These are phyloP conservation scores for Aspergillus pseudoterreus DNA, from an alignment of 2,329 filamentous ascomycete genomes.

Conservation along the genomic window DNA sequence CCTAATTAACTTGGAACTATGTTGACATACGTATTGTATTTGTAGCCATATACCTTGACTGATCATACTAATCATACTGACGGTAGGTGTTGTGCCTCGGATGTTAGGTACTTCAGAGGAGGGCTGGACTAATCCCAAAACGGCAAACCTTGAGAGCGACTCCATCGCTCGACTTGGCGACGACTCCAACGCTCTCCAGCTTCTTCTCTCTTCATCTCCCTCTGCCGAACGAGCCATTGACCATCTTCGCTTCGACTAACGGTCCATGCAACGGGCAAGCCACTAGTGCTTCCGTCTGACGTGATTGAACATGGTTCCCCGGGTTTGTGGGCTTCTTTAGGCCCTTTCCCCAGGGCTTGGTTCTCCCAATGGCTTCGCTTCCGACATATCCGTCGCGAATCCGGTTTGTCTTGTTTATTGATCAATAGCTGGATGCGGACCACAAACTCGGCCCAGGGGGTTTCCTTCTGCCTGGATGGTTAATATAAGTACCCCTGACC, in stretches of 20 bases:
- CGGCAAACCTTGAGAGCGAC: slow-evolving; percentile 4
- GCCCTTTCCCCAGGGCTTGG: background rate
- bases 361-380: background rate
- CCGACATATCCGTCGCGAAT: background rate
- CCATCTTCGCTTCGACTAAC: background rate
- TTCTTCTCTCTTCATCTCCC: background rate
- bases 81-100: background rate
- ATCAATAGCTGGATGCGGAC: background rate
- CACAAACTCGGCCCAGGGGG: background rate
- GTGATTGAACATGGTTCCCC: background rate
- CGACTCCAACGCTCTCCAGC: background rate
- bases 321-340: background rate
- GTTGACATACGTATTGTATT: too few relatives aligned
- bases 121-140: slow-evolving; percentile 5
- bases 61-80: background rate
- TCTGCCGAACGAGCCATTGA: background rate
- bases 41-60: background rate
- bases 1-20: too few relatives aligned
- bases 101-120: background rate
- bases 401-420: background rate
- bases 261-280: background rate
- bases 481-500: background rate
- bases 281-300: background rate
- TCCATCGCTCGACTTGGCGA: background rate
- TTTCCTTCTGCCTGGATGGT: background rate